A percentile compares a stretch with the other conserved stretches of the same genome.
phyloP scores from a whole-genome alignment of 2,329 filamentous ascomycete species.

The Fusarium sp. region DNA sequence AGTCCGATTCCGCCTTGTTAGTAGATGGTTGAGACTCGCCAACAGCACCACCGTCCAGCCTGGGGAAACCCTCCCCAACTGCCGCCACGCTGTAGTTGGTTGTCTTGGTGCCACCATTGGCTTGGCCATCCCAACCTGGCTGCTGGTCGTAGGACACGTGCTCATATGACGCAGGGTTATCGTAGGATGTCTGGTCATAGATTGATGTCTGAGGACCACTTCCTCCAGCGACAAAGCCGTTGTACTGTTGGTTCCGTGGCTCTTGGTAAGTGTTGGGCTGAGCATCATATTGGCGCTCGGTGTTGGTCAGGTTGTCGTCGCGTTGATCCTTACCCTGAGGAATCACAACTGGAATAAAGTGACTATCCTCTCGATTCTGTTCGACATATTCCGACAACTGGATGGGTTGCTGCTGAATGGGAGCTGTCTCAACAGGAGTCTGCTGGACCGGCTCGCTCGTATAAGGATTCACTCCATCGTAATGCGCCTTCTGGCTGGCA shows the following conservation, averaged over 20 bases:
- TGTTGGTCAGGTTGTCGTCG: conserved; percentile 15
- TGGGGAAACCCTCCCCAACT: conserved; percentile 46
- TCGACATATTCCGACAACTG: conserved; percentile 36
- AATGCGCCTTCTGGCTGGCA: conserved; percentile 65
- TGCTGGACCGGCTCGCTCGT: conserved; percentile 61
- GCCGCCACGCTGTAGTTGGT: conserved; percentile 39
- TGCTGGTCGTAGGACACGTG: conserved; percentile 24
- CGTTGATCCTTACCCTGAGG: conserved; percentile 35
- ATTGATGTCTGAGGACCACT: conserved; percentile 14
- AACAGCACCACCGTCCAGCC: conserved; percentile 28
- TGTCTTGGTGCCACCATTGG: conserved; percentile 27
- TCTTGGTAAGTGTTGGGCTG: conserved; percentile 23
- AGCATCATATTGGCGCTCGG: conserved; percentile 18
- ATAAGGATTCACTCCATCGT: conserved; percentile 73
- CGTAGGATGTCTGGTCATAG: conserved; percentile 27
- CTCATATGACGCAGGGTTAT: conserved; percentile 16
- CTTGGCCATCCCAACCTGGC: conserved; percentile 17
- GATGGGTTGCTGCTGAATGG: conserved; percentile 33
- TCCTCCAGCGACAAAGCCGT: conserved; percentile 18
- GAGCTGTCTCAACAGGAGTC: conserved; percentile 20
- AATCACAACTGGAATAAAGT: conserved; percentile 43
- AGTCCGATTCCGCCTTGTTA: conserved; percentile 32
- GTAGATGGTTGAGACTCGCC: conserved; percentile 17
- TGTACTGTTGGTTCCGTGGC: conserved; percentile 21
- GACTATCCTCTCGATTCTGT: conserved; percentile 27